These are phyloP conservation scores for Candida caryicola DNA, from an alignment of 805 yeast genomes.

Conservation along the genomic window DNA sequence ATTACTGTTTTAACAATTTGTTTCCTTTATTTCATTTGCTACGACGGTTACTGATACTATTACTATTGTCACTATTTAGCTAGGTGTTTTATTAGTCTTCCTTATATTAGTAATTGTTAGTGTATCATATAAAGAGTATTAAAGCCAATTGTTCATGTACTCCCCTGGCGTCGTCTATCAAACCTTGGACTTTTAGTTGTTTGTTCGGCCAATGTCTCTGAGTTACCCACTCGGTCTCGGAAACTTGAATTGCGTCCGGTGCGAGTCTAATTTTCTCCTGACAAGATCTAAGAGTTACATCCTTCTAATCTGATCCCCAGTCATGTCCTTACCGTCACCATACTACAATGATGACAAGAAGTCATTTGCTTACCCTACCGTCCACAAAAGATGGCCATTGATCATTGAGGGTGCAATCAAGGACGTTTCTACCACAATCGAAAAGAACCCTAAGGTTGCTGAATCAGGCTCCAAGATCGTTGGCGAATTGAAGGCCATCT, in stretches of 20 bases:
- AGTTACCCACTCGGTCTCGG: too few relatives aligned
- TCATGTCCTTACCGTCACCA: slow-evolving; percentile 38
- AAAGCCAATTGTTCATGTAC: neutral
- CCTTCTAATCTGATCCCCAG: too few relatives aligned
- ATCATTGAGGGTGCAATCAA: slow-evolving; percentile 66
- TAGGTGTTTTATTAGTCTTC: slow-evolving; percentile 11
- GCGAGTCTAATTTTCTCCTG: too few relatives aligned
- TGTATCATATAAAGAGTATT: slow-evolving; percentile 9
- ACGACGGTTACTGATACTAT: neutral
- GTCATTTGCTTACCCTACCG: slow-evolving; percentile 83
- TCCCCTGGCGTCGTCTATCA: too few relatives aligned
- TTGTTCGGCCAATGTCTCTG: too few relatives aligned
- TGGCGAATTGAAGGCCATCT: slow-evolving; percentile 40
- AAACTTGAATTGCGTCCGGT: too few relatives aligned
- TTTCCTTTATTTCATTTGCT: slow-evolving; percentile 6
- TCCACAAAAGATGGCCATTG: slow-evolving; percentile 82
- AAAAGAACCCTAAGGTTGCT: slow-evolving; percentile 21
- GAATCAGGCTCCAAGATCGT: slow-evolving; percentile 49
- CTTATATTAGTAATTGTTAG: slow-evolving; percentile 3
- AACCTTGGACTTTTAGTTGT: too few relatives aligned
- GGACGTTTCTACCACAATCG: slow-evolving; percentile 49
- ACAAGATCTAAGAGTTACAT: too few relatives aligned
- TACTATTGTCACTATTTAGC: slow-evolving; percentile 5
- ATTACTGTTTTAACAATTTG: slow-evolving; percentile 4
- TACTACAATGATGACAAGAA: slow-evolving; percentile 65